A percentile compares a stretch with the other conserved stretches of the same genome.
phyloP scores from a whole-genome alignment of 768 basidiomycete genomes.

The Leccinum incarnatum region DNA sequence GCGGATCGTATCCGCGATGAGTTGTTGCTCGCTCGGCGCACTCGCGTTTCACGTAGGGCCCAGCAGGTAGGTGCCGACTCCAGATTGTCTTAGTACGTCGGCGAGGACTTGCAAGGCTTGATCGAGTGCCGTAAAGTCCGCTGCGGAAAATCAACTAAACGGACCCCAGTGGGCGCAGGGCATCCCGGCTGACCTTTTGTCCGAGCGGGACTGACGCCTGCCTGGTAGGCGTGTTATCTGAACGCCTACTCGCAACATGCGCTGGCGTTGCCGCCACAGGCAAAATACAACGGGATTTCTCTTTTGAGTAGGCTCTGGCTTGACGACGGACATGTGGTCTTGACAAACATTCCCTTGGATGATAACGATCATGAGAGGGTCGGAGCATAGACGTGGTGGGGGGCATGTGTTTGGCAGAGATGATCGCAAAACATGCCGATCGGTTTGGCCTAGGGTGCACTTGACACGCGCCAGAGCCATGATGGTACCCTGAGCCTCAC shows the following conservation, averaged over 20 bases:
- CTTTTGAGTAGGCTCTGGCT: slow-evolving; percentile 33
- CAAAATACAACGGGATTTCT: slow-evolving; percentile 50
- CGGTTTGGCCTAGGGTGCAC: slow-evolving; percentile 42
- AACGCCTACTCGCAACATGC: slow-evolving; percentile 52
- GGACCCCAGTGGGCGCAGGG: not conserved
- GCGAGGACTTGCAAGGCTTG: slow-evolving; percentile 45
- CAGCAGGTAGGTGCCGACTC: slow-evolving; percentile 65
- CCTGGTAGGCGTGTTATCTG: slow-evolving; percentile 62
- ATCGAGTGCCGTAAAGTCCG: slow-evolving; percentile 50
- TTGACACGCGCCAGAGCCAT: no score
- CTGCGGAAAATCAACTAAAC: slow-evolving; percentile 20
- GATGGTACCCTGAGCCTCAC: no score
- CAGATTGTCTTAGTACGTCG: slow-evolving; percentile 52
- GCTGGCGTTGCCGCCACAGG: slow-evolving; percentile 66
- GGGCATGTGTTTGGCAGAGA: slow-evolving; percentile 69
- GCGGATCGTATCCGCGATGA: slow-evolving; percentile 41
- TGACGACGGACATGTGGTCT: slow-evolving; percentile 33
- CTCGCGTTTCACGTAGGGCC: slow-evolving; percentile 25
- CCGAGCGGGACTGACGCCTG: slow-evolving; percentile 48
- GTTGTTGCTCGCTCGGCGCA: slow-evolving; percentile 45
- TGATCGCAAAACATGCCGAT: slow-evolving; percentile 46
- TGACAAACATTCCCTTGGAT: slow-evolving; percentile 68
- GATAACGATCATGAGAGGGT: slow-evolving; percentile 67
- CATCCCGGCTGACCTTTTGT: slow-evolving; percentile 45
- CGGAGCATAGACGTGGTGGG: slow-evolving; percentile 86